These are phyloP conservation scores for Arabis alpina DNA, from an alignment of 345 rosid species.

Conservation along the genomic window DNA sequence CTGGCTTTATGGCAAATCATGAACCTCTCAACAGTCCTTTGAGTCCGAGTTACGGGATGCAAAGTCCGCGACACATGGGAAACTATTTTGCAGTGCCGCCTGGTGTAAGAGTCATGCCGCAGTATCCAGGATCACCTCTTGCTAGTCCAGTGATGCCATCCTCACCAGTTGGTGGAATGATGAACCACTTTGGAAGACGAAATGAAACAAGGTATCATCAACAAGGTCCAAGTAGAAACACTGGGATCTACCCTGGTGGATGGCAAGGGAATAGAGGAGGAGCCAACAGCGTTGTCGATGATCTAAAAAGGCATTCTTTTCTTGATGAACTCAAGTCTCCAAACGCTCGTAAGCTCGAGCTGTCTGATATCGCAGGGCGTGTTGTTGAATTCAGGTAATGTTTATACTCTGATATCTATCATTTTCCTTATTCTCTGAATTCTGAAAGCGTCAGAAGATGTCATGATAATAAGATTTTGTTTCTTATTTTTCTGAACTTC, in stretches of 20 bases:
- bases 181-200: conserved; percentile 55
- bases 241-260: conserved; percentile 67
- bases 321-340: conserved; percentile 92
- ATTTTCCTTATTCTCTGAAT: conserved; percentile 13
- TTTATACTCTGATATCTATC: conserved; percentile 38
- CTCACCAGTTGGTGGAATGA: conserved; percentile 66
- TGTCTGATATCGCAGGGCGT: conserved; percentile 81
- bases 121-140: conserved; percentile 68
- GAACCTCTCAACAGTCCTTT: conserved; percentile 55
- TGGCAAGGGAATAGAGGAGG: conserved; percentile 87
- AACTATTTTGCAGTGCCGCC: conserved; percentile 58
- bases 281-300: conserved; percentile 55
- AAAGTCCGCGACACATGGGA: conserved; percentile 60
- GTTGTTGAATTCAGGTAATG: conserved; percentile 90
- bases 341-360: conserved; percentile 79
- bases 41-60: conserved; percentile 54
- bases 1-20: conserved; percentile 56
- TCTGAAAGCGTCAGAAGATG: conserved; percentile 16
- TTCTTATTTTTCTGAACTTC: conserved; percentile 39
- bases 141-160: conserved; percentile 73
- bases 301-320: conserved; percentile 70
- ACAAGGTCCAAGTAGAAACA: conserved; percentile 59
- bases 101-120: conserved; percentile 66
- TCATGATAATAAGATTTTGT: conserved; percentile 1
- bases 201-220: conserved; percentile 66